A percentile compares a stretch with the other conserved stretches of the same genome.
Evolutionary conservation across 495 filamentous ascomycete genomes (phyloP).

Genomic region (Penicillium argentinense): DNA sequence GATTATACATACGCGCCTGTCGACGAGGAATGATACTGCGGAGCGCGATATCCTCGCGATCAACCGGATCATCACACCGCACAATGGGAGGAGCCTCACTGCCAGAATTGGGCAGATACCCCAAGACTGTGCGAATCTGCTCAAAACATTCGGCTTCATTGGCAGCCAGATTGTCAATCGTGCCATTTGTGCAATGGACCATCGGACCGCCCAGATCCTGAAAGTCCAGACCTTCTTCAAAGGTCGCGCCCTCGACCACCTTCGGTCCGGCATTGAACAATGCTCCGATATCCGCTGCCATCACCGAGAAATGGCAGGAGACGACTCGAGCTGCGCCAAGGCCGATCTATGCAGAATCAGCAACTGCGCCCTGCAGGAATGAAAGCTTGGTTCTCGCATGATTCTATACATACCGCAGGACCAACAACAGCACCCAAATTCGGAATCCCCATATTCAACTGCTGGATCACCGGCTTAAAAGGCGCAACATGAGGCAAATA

Average conservation of each 20-base stretch:
- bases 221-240: constrained; percentile 59
- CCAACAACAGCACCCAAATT: constrained; percentile 63
- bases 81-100: constrained; percentile 51
- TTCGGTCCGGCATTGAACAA: constrained; percentile 65
- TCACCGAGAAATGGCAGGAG: constrained; percentile 64
- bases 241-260: constrained; percentile 59
- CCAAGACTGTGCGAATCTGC: constrained; percentile 55
- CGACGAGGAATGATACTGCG: constrained; percentile 57
- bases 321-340: constrained; percentile 61
- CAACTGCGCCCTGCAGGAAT: neutral
- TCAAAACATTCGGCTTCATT: constrained; percentile 61
- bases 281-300: constrained; percentile 60
- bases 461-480: constrained; percentile 49
- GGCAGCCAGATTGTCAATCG: constrained; percentile 62
- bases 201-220: constrained; percentile 54
- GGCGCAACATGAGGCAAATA: constrained; percentile 56
- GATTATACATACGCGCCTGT: constrained; percentile 60
- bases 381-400: neutral
- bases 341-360: constrained; percentile 44
- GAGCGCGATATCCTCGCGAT: constrained; percentile 47
- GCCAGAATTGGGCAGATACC: constrained; percentile 57
- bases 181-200: constrained; percentile 65
- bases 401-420: constrained; percentile 43
- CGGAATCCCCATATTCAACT: constrained; percentile 62
- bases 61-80: constrained; percentile 43